Base-by-base conservation (phyloP, 345 rosid genomes). In the Hibiscus trionum region DNA sequence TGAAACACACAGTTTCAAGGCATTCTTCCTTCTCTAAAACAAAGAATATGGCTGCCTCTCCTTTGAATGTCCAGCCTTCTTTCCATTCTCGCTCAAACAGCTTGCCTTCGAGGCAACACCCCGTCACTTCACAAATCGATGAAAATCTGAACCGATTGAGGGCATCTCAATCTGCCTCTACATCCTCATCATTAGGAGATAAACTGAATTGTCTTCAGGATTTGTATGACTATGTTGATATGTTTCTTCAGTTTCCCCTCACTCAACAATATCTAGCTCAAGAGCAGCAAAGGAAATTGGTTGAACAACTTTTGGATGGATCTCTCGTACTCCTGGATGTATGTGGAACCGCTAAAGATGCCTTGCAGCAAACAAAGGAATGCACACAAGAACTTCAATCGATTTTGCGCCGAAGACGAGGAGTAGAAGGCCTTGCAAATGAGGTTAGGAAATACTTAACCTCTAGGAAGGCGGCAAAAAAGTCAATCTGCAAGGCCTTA, bases 41-140 rank as follows among this genome's bases (percentile, higher is more conserved):
- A 66, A 53, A 66, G 56, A 65, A 65, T 53, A 69, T 69, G 72
- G 72, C 44, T 26, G 57, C 42, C 1, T 11, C 33, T 33, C 35
- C 63, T 59, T 59, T 12, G 63, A 59, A 59, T 12, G 33, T 59
- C 63, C 69, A 65, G 14, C 27, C 53, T 2, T 67, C 72, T 69
- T 33, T n/a, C 80, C 88, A 80, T 19, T 16, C 73, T 75, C 77
- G 88, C 29, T 82, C 85, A 4, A 78, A 81, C 70, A 82, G 86
- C 47, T 71, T 82, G 61, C 86, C 83, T 8, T 67, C 80, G 2
- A 79, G 72, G 55, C 69, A 76, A 46, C 80, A 85, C 67, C 83
- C 85, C 24, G 19, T 77, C 21, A 29, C 73, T 17, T 72, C 83
- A 56, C 59, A 82, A 60, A 24, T 81, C 4, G 72, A 77, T 24